Evolutionary conservation across 108 stramenopile species (phyloP).

Genomic region (Skeletonema costatum): DNA sequence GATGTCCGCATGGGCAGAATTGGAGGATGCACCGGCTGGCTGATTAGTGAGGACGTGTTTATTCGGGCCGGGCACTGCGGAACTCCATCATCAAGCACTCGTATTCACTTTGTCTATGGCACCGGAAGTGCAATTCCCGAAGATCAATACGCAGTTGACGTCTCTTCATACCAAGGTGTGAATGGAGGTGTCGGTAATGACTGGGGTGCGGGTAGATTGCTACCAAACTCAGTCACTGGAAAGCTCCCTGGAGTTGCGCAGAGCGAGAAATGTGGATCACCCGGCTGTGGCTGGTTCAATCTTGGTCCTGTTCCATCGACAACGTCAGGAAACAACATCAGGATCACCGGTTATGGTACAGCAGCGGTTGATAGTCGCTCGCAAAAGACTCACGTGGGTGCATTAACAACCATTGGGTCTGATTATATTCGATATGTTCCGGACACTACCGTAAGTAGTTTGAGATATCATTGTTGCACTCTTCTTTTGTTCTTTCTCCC

Average conservation of each 20-base stretch:
- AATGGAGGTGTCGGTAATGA: not conserved
- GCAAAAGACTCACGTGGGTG: not conserved
- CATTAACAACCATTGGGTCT: not conserved
- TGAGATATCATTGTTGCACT: not conserved
- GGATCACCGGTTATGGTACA: conserved; percentile 7
- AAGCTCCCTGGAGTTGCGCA: conserved; percentile 12
- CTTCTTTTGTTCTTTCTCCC: not conserved
- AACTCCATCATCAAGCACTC: not conserved
- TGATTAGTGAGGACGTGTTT: conserved; percentile 1
- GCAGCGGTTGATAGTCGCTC: not conserved
- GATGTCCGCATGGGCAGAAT: conserved; percentile 4
- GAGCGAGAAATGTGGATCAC: conserved; percentile 3
- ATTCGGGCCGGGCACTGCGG: conserved; percentile 12
- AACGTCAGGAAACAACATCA: conserved; percentile 6
- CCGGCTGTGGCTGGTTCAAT: conserved; percentile 12
- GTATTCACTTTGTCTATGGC: conserved; percentile 1
- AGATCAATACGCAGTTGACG: conserved; percentile 10
- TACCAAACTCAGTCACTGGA: not conserved
- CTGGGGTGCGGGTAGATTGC: conserved; percentile 1
- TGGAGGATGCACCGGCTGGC: conserved; percentile 12
- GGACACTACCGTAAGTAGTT: not conserved
- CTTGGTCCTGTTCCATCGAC: conserved; percentile 4
- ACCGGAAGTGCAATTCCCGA: not conserved
- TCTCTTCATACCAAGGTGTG: not conserved
- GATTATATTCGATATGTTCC: not conserved